phyloP scores from a whole-genome alignment of 768 basidiomycete species.

The Hypholoma sublateritium region DNA sequence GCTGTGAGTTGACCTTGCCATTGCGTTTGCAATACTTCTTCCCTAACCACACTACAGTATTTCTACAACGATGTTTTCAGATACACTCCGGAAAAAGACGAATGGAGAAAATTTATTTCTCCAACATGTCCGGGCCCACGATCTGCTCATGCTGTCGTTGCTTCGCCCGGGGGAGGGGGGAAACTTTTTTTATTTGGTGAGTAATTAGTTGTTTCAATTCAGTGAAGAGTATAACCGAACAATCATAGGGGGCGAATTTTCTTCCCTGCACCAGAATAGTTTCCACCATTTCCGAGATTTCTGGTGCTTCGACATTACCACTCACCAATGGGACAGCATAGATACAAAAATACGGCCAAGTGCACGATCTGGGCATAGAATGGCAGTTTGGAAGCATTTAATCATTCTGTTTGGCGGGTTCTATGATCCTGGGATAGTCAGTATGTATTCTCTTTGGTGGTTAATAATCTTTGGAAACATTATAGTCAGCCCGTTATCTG shows the following conservation, averaged over 20 bases:
- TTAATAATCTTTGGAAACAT: background rate
- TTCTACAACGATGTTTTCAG: slow-evolving; percentile 89
- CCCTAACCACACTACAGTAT: slow-evolving; percentile 41
- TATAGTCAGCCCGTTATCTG: slow-evolving; percentile 64
- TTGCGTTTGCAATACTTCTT: background rate
- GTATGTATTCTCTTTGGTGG: slow-evolving; percentile 35
- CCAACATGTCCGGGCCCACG: slow-evolving; percentile 86
- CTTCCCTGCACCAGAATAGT: slow-evolving; percentile 75
- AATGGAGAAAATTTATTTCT: slow-evolving; percentile 87
- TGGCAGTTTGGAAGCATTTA: slow-evolving; percentile 88
- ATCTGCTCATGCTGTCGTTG: slow-evolving; percentile 82
- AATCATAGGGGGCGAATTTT: slow-evolving; percentile 81
- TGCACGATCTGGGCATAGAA: slow-evolving; percentile 84
- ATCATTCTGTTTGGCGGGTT: slow-evolving; percentile 90
- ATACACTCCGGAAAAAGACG: slow-evolving; percentile 87
- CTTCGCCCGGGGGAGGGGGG: slow-evolving; percentile 76
- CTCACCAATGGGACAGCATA: slow-evolving; percentile 84
- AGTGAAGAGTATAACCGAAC: no score
- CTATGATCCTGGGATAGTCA: slow-evolving; percentile 82
- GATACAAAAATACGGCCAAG: slow-evolving; percentile 82
- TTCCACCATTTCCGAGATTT: slow-evolving; percentile 91
- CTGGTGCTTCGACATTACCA: slow-evolving; percentile 81
- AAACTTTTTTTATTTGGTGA: slow-evolving; percentile 82
- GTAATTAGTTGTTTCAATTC: background rate
- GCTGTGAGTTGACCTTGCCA: slow-evolving; percentile 44